Conservation (phyloP, 768 basidiomycete species). For the Hirschioporus abietinus region DNA sequence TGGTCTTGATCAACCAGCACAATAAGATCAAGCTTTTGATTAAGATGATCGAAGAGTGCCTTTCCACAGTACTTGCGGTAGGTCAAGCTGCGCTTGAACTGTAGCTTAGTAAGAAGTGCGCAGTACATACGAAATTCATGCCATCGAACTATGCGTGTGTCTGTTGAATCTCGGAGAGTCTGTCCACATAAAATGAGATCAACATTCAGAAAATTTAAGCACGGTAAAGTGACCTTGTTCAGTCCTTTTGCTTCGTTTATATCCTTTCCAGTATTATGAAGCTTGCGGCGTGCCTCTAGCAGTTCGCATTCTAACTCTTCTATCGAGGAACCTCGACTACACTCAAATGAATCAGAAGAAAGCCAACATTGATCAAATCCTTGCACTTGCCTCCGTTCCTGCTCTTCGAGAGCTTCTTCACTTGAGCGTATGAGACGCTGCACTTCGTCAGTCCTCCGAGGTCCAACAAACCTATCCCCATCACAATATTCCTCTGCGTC, state of each 20-base stretch:
- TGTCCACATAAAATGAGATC: no score
- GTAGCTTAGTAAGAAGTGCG: constrained; percentile 78
- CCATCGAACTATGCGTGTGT: constrained; percentile 78
- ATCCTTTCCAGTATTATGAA: constrained; percentile 46
- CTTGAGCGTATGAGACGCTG: constrained; percentile 59
- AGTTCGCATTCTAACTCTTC: constrained; percentile 74
- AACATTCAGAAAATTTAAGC: no score
- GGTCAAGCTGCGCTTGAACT: constrained; percentile 77
- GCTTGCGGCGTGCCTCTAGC: constrained; percentile 46
- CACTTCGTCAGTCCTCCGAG: constrained; percentile 51
- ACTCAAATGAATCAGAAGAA: constrained; percentile 8
- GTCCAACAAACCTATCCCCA: constrained; percentile 39
- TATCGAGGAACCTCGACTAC: constrained; percentile 68
- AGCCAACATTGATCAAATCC: constrained; percentile 14
- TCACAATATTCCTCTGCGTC: constrained; percentile 61
- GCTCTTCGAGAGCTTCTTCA: constrained; percentile 56
- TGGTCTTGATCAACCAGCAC: constrained; percentile 50
- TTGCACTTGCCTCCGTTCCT: constrained; percentile 48
- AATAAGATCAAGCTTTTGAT: constrained; percentile 57
- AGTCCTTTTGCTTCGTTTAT: constrained; percentile 56
- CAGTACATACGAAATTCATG: constrained; percentile 84
- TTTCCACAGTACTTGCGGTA: constrained; percentile 88
- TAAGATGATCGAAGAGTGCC: constrained; percentile 79
- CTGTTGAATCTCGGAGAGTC: no score
- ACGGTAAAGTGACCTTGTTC: no score